Evolutionary conservation across 768 basidiomycete genomes (phyloP).

Genomic region (Lyophyllum decastes): DNA sequence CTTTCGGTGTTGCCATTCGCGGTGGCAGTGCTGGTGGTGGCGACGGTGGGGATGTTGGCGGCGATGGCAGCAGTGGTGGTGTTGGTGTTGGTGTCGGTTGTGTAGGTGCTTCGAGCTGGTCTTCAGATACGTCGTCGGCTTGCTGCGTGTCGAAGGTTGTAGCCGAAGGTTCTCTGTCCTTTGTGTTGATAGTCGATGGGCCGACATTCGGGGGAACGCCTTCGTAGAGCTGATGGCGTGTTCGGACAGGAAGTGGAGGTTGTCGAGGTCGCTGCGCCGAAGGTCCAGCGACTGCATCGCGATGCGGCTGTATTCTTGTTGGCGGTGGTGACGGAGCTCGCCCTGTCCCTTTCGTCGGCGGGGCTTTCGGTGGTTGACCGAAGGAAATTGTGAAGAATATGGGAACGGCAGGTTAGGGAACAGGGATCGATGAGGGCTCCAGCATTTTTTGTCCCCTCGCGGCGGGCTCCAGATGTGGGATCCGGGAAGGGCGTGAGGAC

Average conservation of each 20-base stretch:
- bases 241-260: background rate
- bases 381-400: background rate
- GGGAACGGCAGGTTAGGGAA: background rate
- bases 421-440: background rate
- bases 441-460: background rate
- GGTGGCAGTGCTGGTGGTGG: background rate
- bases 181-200: background rate
- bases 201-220: background rate
- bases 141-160: background rate
- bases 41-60: background rate
- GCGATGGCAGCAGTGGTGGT: background rate
- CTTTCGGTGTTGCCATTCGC: background rate
- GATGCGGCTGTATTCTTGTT: background rate
- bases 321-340: background rate
- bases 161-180: background rate
- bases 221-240: background rate
- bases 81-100: background rate
- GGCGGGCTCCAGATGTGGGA: conserved; percentile 4
- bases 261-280: background rate
- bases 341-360: background rate
- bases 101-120: background rate
- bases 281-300: background rate
- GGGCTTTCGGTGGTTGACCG: background rate
- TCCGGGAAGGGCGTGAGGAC: background rate
- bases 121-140: background rate